These are phyloP conservation scores for Candida anutae DNA, from an alignment of 1,139 yeast species.

Conservation along the genomic window DNA sequence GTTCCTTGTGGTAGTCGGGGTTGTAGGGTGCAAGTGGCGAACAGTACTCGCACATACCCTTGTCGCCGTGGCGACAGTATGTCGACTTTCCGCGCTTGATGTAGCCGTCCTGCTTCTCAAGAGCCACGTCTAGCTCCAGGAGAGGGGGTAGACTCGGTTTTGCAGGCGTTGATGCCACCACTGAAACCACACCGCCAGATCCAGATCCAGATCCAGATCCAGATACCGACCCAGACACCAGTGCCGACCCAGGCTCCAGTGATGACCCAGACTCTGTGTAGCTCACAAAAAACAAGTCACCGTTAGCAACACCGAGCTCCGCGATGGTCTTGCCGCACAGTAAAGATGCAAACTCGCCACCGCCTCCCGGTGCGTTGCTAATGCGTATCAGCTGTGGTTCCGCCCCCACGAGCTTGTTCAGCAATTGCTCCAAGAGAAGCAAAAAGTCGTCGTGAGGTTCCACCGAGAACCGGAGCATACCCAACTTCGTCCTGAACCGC, in stretches of 20 bases:
- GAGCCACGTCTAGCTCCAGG: conserved; percentile 51
- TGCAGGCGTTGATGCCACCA: too few species aligned
- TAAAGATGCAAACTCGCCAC: conserved; percentile 37
- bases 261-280: conserved; percentile 23
- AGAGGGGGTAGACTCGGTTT: neutral
- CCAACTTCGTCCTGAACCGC: conserved; percentile 78
- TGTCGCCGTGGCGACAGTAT: conserved; percentile 81
- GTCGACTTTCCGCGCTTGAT: conserved; percentile 55
- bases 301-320: conserved; percentile 60
- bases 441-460: conserved; percentile 42
- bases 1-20: conserved; percentile 59
- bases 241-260: conserved; percentile 4
- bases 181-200: neutral
- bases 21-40: conserved; percentile 97
- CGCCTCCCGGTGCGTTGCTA: conserved; percentile 40
- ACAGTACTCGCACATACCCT: conserved; percentile 98
- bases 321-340: conserved; percentile 40
- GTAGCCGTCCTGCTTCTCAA: conserved; percentile 65
- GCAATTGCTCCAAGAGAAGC: conserved; percentile 38
- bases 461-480: conserved; percentile 63
- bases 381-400: conserved; percentile 29
- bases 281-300: conserved; percentile 68
- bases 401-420: conserved; percentile 23
- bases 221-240: neutral
- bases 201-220: conserved; percentile 1